Base-by-base conservation (phyloP, 176 grass and related monocot species). In the Alopecurus myosuroides region DNA sequence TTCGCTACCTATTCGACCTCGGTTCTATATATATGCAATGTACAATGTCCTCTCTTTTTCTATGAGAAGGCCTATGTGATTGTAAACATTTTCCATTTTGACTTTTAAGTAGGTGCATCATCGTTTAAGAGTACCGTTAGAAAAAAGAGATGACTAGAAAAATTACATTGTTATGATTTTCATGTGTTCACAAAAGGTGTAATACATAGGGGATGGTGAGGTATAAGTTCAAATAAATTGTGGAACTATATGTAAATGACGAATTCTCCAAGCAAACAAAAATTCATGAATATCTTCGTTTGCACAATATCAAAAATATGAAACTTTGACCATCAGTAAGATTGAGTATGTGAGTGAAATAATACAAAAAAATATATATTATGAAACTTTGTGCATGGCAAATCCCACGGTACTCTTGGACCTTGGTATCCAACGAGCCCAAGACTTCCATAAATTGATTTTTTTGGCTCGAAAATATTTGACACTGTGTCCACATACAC, bases 1-100 rank as follows among this genome's bases (percentile, higher is more conserved):
- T 90, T 90, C 84, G 75, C 0, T 41, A 48, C 80, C 48, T 45
- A 41, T 84, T 68, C 84, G 80, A 80, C 88, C 88, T 89, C 86
- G 14, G 11, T 81, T 62, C 55, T 13, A 3, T 48, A 30, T 13
- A 3, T 48, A 30, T 34, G 74, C 6, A 53, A 31, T 55, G 9
- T 29, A 72, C 14, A 28, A 29, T 73, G 12, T 9, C 69, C 13
- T 70, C 10, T 7, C 18, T 23, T 23, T 68, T 69, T 69, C 14
- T 48, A 48, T 40, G 33, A 46, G 3, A 71, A 28, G 0, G 40
- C 13, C 41, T 72, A 72, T 26, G 6, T 42, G 5, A 70, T 40
- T 39, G 9, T 9, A 39, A 68, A 15, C 40, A 26, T 13, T 13
- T 37, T 20, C 42, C 23, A 22, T 46, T 9, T 45, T 72, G n/a